Percentiles rank a stretch among this genome's conserved stretches.
phyloP scores from a whole-genome alignment of 192 early-diverging fungal species.

The Backusella mclennaniae region DNA sequence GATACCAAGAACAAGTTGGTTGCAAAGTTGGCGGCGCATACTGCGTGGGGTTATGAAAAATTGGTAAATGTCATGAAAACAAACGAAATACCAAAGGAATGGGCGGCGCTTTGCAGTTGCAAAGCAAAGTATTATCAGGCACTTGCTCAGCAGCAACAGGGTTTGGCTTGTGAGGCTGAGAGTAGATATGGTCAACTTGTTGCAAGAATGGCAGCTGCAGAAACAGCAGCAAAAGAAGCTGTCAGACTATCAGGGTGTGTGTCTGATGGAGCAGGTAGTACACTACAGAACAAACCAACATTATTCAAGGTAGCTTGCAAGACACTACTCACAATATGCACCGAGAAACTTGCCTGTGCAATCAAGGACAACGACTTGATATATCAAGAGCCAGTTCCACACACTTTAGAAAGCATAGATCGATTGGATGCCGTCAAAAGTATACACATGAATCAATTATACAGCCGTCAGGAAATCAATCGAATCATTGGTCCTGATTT shows the following conservation, averaged over 20 bases:
- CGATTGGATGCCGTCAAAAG: constrained; percentile 81
- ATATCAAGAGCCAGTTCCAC: constrained; percentile 88
- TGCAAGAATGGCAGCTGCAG: constrained; percentile 72
- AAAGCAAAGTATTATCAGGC: constrained; percentile 89
- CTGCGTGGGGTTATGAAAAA: constrained; percentile 70
- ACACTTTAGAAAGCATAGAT: constrained; percentile 76
- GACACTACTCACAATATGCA: constrained; percentile 56
- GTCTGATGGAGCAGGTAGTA: constrained; percentile 57
- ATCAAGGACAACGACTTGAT: constrained; percentile 94
- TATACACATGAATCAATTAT: constrained; percentile 71
- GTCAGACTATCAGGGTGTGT: constrained; percentile 71
- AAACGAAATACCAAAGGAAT: constrained; percentile 65
- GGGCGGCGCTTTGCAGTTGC: constrained; percentile 79
- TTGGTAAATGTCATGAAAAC: constrained; percentile 71
- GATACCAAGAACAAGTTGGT: constrained; percentile 79
- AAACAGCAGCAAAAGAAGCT: constrained; percentile 82
- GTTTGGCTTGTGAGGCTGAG: constrained; percentile 69
- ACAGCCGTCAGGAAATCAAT: constrained; percentile 69
- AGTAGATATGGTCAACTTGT: constrained; percentile 85
- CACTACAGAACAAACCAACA: constrained; percentile 58
- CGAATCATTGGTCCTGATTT: constrained; percentile 90
- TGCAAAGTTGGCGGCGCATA: constrained; percentile 85
- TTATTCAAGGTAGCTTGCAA: constrained; percentile 76
- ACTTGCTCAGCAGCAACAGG: constrained; percentile 79
- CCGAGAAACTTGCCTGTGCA: constrained; percentile 66